Conservation (phyloP, 2,329 filamentous ascomycete genomes). For the Byssoonygena ceratinophila region DNA sequence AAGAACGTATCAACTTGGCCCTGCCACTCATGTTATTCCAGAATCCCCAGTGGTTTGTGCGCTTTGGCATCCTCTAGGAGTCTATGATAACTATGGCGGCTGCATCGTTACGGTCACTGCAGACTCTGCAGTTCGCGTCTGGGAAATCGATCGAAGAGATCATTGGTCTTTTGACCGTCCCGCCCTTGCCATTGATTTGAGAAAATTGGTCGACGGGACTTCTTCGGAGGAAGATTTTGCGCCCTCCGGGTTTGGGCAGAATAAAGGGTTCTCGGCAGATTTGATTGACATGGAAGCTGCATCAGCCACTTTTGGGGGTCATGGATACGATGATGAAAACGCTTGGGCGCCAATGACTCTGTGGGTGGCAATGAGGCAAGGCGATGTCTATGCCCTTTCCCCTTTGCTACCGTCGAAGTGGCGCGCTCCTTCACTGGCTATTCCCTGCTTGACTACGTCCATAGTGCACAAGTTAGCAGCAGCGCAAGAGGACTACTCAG, state of each 20-base stretch:
- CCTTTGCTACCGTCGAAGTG: slow-evolving; percentile 80
- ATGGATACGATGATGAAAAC: slow-evolving; percentile 47
- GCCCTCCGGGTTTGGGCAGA: slow-evolving; percentile 61
- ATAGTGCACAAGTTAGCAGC: slow-evolving; percentile 60
- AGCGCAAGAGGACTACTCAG: slow-evolving; percentile 33
- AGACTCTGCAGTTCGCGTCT: slow-evolving; percentile 78
- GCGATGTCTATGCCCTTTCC: slow-evolving; percentile 86
- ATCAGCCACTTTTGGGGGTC: slow-evolving; percentile 77
- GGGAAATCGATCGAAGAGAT: slow-evolving; percentile 77
- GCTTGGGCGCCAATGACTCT: slow-evolving; percentile 91
- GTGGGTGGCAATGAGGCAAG: slow-evolving; percentile 90
- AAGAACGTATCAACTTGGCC: slow-evolving; percentile 83
- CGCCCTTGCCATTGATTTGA: slow-evolving; percentile 72
- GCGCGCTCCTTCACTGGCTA: slow-evolving; percentile 63
- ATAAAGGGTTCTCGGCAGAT: slow-evolving; percentile 78
- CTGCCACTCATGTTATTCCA: slow-evolving; percentile 81
- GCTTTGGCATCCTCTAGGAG: slow-evolving; percentile 85
- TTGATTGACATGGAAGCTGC: slow-evolving; percentile 89
- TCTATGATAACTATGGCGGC: slow-evolving; percentile 52
- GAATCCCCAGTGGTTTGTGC: slow-evolving; percentile 69
- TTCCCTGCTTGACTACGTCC: slow-evolving; percentile 72
- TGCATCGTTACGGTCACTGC: slow-evolving; percentile 80
- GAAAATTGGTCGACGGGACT: slow-evolving; percentile 75
- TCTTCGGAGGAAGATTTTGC: slow-evolving; percentile 73
- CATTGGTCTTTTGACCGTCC: slow-evolving; percentile 80